Evolutionary conservation across 2,329 filamentous ascomycete genomes (phyloP), one percentile per base, ranked within the genome.

Genomic region (Beauveria scarabaeidicola): DNA sequence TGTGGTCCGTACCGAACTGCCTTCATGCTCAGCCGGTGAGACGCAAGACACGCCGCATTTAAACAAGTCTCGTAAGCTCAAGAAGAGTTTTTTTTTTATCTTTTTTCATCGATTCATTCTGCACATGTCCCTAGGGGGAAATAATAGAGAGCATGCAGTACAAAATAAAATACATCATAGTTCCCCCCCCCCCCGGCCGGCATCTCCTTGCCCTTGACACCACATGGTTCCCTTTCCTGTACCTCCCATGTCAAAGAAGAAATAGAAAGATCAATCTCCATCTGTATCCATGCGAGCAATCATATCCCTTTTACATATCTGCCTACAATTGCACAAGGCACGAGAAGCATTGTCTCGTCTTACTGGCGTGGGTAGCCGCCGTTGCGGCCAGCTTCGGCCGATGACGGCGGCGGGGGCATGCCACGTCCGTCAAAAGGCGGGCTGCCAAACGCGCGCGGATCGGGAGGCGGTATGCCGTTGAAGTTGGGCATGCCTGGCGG

Each of bases 401-500:
- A 38, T 0, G 61, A 52, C 55, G 63, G 53, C 53, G 78, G 75
- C 29, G 80, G 80, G 55, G 80, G 80, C 72, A 82, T 80, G 27
- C 79, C 79, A 54, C 81, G 78, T 48, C 75, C 78, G 65, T 85
- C 83, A 65, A 82, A 85, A 2, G 77, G 77, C 6, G 70, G 69
- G 6, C 76, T 77, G 61, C 66, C 68, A 54, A 81, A 83, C 1
- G 72, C 72, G 62, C 80, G 73, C 3, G 72, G 74, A 7, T 82
- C 81, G 0, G 76, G 78, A 1, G 70, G 74, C 3, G 72, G 72
- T 25, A 76, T 78, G 15, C 81, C 81, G 63, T 80, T 82, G 67
- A 84, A 86, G 13, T 78, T 81, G 50, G 74, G 78, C 68, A 85
- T 79, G 11, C 77, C 80, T 2, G 80, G 80, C 15, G 78, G 82